phyloP scores from a whole-genome alignment of 352 stramenopile species.

The Plasmopara muralis region DNA sequence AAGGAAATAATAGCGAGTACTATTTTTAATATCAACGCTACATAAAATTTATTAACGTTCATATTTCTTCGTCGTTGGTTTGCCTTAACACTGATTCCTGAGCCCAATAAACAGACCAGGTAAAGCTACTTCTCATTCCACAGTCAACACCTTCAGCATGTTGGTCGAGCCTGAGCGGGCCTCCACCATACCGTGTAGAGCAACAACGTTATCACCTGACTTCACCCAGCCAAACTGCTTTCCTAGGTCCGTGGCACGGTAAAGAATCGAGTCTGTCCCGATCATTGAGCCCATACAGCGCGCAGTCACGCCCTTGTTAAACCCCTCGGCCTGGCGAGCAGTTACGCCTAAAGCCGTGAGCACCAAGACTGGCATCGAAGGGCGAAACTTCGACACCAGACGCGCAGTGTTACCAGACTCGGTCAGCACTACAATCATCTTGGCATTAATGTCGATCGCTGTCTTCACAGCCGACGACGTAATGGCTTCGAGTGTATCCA shows the following conservation, averaged over 20 bases:
- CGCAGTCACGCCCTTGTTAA: conserved; percentile 56
- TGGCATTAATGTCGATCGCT: conserved; percentile 93
- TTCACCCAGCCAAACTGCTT: conserved; percentile 87
- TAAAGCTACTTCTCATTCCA: conserved; percentile 39
- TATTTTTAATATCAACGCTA: conserved; percentile 17
- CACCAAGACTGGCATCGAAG: conserved; percentile 62
- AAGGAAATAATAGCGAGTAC: too few species aligned
- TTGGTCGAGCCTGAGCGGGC: conserved; percentile 85
- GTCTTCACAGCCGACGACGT: conserved; percentile 96
- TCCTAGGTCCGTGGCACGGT: conserved; percentile 76
- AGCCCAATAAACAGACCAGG: conserved; percentile 8
- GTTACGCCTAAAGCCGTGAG: conserved; percentile 52
- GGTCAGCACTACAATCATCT: conserved; percentile 96
- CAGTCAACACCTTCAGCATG: conserved; percentile 88
- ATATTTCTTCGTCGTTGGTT: neutral
- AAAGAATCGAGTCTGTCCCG: conserved; percentile 87
- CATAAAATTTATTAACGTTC: conserved; percentile 13
- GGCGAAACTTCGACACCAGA: conserved; percentile 94
- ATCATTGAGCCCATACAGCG: conserved; percentile 84
- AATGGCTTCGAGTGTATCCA: conserved; percentile 92
- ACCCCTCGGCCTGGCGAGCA: conserved; percentile 59
- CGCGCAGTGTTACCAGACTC: conserved; percentile 91
- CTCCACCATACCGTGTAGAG: conserved; percentile 87
- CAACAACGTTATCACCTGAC: conserved; percentile 82
- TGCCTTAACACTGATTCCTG: conserved; percentile 11